Evolutionary conservation across 2,329 filamentous ascomycete genomes (phyloP), one percentile per base, ranked within the genome.

Genomic region (Fusarium sublunatum): DNA sequence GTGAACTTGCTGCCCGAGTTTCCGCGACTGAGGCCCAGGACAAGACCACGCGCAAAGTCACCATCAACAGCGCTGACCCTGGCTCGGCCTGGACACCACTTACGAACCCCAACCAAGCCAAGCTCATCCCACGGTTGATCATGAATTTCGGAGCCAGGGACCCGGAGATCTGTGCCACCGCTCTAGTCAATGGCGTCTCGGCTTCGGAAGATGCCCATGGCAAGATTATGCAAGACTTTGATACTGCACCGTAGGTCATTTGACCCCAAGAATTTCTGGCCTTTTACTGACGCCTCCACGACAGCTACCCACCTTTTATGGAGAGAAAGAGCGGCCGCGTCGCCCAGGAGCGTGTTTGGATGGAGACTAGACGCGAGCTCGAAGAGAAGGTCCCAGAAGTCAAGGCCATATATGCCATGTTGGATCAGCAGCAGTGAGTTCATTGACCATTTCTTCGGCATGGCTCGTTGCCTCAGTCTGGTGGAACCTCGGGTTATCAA

Each of bases 31-130:
- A 56, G 7, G 64, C 65, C 10, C 38, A 34, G 4, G 49, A 51
- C 8, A 70, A 68, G 25, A 61, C 54, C n/a, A 42, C 65, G 6
- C 64, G 32, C 42, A 74, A 67, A 10, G 72, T 77, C 7, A 77
- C 75, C 6, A 71, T 77, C 60, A 77, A 75, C 61, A 77, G 75
- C 58, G 75, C 75, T 4, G 75, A 77, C 36, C 75, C 75, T 2
- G 75, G 75, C 0, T 76, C 75, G 0, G 75, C 75, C 6, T 77
- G 75, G 75, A 77, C 75, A 1, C 72, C 74, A 3, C 74, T 77
- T 25, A 77, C 75, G 5, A 71, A 69, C 19, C 74, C 75, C 0
- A 77, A 76, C 57, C 72, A 76, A 48, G 53, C 61, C 5, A 74
- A 75, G 54, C 61, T 77, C 25, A 77, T 77, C 13, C 75, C 75